phyloP scores from a whole-genome alignment of 306 rosid genomes.

The Vigna radiata region DNA sequence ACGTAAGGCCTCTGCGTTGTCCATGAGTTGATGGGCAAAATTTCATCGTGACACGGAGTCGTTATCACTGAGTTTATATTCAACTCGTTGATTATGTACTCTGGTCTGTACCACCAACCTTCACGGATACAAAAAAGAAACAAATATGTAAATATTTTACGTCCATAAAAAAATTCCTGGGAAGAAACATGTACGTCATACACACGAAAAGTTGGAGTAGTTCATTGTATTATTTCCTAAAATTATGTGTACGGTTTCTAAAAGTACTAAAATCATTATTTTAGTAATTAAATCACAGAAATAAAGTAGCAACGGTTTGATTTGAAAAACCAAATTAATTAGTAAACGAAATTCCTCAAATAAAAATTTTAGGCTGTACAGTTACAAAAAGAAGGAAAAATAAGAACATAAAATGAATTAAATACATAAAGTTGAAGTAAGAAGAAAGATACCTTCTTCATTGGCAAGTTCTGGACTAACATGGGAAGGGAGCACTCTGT shows the following conservation, averaged over 20 bases:
- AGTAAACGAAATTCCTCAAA: not conserved
- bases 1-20: constrained; percentile 73
- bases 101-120: constrained; percentile 98
- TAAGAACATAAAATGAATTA: too few relatives aligned
- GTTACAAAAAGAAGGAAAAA: too few relatives aligned
- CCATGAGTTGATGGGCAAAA: constrained; percentile 79
- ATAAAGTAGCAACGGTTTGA: too few relatives aligned
- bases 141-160: not conserved
- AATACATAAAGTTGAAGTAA: not conserved
- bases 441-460: constrained; percentile 60
- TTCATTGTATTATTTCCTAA: too few relatives aligned
- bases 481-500: constrained; percentile 80
- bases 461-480: constrained; percentile 84
- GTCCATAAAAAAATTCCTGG: too few relatives aligned
- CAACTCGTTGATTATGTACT: constrained; percentile 77
- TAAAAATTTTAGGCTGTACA: not conserved
- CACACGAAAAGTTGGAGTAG: not conserved
- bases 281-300: too few relatives aligned
- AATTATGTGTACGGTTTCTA: too few relatives aligned
- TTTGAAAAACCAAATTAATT: too few relatives aligned
- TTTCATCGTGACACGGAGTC: constrained; percentile 83
- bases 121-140: constrained; percentile 14
- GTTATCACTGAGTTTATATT: constrained; percentile 90
- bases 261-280: too few relatives aligned
- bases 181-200: not conserved